Conservation (phyloP, 2,329 filamentous ascomycete genomes). For the Xylaria sp. region DNA sequence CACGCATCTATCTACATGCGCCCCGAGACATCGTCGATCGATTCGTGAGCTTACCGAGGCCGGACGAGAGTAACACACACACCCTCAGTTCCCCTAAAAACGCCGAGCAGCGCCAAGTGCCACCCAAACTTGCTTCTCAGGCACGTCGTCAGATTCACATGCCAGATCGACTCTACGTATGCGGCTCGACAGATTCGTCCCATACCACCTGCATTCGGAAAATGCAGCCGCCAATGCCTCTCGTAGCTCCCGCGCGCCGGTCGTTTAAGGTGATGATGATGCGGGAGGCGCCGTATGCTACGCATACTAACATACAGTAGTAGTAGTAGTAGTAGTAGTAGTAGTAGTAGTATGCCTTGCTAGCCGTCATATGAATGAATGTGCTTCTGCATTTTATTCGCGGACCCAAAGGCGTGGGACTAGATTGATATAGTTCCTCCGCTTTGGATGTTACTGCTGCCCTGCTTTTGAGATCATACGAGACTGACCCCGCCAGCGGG, state of each 20-base stretch:
- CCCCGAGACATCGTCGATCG: background rate
- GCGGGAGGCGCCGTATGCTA: conserved; percentile 3
- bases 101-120: conserved; percentile 6
- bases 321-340: no score
- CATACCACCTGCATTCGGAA: conserved; percentile 41
- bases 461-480: conserved; percentile 12
- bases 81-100: background rate
- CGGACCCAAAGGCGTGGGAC: conserved; percentile 24
- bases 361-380: background rate
- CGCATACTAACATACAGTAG: no score
- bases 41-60: background rate
- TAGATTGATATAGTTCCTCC: conserved; percentile 16
- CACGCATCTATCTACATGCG: background rate
- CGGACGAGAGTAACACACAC: background rate
- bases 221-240: conserved; percentile 35
- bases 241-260: conserved; percentile 6
- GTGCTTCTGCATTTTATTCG: conserved; percentile 15
- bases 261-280: conserved; percentile 2
- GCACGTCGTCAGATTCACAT: conserved; percentile 38
- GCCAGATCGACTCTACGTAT: conserved; percentile 31
- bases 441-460: background rate
- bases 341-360: conserved; percentile 2
- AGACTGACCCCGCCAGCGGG: conserved; percentile 3
- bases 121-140: conserved; percentile 14
- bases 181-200: conserved; percentile 34